These are phyloP conservation scores for Sugiyamaella boreocaroliniensis DNA, from an alignment of 805 yeast species.

Conservation along the genomic window DNA sequence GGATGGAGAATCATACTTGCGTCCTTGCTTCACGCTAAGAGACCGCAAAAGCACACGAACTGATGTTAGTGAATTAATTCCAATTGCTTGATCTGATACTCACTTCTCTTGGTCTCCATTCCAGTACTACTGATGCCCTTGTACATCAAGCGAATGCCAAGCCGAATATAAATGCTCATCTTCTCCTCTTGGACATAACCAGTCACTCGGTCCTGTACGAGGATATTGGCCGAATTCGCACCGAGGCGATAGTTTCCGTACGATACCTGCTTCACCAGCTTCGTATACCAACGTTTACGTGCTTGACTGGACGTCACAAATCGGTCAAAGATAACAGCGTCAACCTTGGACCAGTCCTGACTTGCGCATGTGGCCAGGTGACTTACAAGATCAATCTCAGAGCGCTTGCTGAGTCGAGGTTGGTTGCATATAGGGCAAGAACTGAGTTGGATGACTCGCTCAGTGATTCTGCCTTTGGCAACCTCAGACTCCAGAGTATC, in stretches of 20 bases:
- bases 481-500: not conserved
- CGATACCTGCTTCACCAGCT: constrained; percentile 71
- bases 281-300: constrained; percentile 81
- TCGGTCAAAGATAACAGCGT: constrained; percentile 54
- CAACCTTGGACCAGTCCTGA: constrained; percentile 65
- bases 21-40: constrained; percentile 74
- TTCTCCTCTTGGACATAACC: constrained; percentile 91
- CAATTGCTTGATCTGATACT: not conserved
- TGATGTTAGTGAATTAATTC: constrained; percentile 12
- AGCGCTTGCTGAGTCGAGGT: constrained; percentile 46
- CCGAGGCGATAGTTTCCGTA: constrained; percentile 86
- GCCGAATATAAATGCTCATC: constrained; percentile 78
- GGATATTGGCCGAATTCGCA: constrained; percentile 83
- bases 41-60: constrained; percentile 53
- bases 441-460: constrained; percentile 51
- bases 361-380: constrained; percentile 85
- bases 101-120: constrained; percentile 42
- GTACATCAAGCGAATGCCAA: constrained; percentile 81
- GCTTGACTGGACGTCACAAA: constrained; percentile 80
- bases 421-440: constrained; percentile 77
- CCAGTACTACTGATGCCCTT: constrained; percentile 55
- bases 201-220: constrained; percentile 85
- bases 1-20: constrained; percentile 64
- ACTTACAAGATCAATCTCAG: constrained; percentile 65
- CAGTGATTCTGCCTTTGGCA: constrained; percentile 11